Evolutionary conservation across 192 early-diverging fungal genomes (phyloP).

Genomic region (Coemansia umbellata): DNA sequence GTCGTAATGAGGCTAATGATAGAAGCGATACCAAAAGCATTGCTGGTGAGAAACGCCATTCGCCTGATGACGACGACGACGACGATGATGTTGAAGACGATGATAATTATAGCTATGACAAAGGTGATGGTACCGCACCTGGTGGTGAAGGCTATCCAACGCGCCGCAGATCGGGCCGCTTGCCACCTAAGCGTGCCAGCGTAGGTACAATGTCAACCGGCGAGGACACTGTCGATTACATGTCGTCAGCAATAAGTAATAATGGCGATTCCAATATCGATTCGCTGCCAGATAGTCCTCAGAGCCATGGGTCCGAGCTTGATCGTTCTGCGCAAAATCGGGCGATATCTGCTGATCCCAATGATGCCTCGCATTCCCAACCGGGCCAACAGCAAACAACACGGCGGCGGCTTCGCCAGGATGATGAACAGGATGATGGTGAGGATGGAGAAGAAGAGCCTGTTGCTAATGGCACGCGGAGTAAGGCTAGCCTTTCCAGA

Average conservation of each 20-base stretch:
- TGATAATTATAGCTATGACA: constrained; percentile 4
- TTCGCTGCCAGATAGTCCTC: constrained; percentile 18
- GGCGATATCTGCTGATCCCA: background rate
- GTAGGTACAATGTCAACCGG: constrained; percentile 29
- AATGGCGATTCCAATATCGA: constrained; percentile 17
- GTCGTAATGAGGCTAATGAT: background rate
- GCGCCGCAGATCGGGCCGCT: background rate
- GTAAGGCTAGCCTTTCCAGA: constrained; percentile 8
- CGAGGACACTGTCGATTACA: constrained; percentile 49
- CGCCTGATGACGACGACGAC: constrained; percentile 29
- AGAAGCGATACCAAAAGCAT: constrained; percentile 7
- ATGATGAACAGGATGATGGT: background rate
- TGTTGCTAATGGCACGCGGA: constrained; percentile 17
- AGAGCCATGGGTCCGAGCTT: background rate
- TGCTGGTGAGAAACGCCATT: constrained; percentile 30
- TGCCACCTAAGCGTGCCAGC: constrained; percentile 15
- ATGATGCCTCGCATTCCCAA: too few relatives aligned
- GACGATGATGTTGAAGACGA: constrained; percentile 7
- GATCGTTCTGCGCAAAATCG: background rate
- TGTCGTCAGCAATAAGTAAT: constrained; percentile 50
- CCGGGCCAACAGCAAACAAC: background rate
- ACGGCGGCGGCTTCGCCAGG: background rate
- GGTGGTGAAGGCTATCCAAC: background rate
- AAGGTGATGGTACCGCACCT: constrained; percentile 6
- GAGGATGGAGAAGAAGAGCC: background rate